phyloP scores from a whole-genome alignment of 805 yeast species.

The Candida hispaniensis region DNA sequence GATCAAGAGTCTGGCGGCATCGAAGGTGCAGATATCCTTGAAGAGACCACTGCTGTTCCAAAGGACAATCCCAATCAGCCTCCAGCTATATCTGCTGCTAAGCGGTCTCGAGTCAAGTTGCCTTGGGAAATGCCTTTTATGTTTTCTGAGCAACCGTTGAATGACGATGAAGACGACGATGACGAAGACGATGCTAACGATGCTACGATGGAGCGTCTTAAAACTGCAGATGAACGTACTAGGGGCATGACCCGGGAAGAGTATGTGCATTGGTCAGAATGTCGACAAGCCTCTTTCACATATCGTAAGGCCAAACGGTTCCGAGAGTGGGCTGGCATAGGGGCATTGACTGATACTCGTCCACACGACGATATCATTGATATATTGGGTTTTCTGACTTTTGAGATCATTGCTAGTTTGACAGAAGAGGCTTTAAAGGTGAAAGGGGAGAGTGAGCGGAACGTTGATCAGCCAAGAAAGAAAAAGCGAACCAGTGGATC shows the following conservation, averaged over 20 bases:
- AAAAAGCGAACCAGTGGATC: conserved; percentile 11
- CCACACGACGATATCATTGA: conserved; percentile 96
- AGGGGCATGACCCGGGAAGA: conserved; percentile 91
- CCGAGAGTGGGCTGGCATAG: conserved; percentile 90
- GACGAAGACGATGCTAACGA: conserved; percentile 82
- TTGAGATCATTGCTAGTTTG: conserved; percentile 89
- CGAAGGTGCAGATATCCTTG: conserved; percentile 44
- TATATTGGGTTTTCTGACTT: conserved; percentile 87
- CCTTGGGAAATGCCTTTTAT: conserved; percentile 95
- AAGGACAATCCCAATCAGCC: conserved; percentile 6
- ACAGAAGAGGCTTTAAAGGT: conserved; percentile 86
- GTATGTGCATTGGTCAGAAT: conserved; percentile 97
- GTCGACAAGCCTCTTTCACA: conserved; percentile 94
- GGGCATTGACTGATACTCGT: conserved; percentile 72
- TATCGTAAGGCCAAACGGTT: conserved; percentile 89
- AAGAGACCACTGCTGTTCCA: conserved; percentile 25
- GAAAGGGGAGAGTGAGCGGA: conserved; percentile 55
- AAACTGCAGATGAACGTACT: conserved; percentile 90
- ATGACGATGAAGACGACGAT: conserved; percentile 62
- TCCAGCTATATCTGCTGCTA: conserved; percentile 28
- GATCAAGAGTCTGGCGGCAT: conserved; percentile 55
- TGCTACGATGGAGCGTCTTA: conserved; percentile 79
- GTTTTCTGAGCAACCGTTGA: conserved; percentile 84
- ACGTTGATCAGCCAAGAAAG: conserved; percentile 27
- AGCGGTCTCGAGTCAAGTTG: conserved; percentile 67